Percentiles rank a stretch among this genome's conserved stretches.
Evolutionary conservation across 2,329 filamentous ascomycete species (phyloP).

Genomic region (Verticillium klebahnii): DNA sequence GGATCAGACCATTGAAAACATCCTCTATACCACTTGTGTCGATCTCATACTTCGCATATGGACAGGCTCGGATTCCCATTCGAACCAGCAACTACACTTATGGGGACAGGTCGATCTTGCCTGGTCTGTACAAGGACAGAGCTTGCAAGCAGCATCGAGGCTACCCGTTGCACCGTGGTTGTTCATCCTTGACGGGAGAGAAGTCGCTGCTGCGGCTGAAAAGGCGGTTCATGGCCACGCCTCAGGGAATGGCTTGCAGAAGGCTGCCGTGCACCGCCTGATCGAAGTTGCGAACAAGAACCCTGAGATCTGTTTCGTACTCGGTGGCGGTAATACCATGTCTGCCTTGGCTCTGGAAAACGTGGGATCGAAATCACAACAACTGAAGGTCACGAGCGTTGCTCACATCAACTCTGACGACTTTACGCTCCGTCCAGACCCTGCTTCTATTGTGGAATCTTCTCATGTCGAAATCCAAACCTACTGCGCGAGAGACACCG

Average conservation of each 20-base stretch:
- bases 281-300: conserved; percentile 80
- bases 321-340: conserved; percentile 82
- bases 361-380: conserved; percentile 65
- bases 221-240: conserved; percentile 57
- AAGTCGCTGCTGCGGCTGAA: conserved; percentile 75
- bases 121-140: conserved; percentile 56
- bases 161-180: conserved; percentile 42
- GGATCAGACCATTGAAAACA: conserved; percentile 77
- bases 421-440: conserved; percentile 35
- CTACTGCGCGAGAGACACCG: conserved; percentile 63
- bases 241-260: neutral
- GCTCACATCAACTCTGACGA: conserved; percentile 64
- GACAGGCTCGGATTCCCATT: conserved; percentile 70
- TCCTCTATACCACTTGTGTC: conserved; percentile 82
- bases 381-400: conserved; percentile 69
- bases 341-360: conserved; percentile 91
- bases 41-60: conserved; percentile 81
- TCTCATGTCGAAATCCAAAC: conserved; percentile 64
- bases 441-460: conserved; percentile 7
- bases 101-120: conserved; percentile 78
- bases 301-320: conserved; percentile 81
- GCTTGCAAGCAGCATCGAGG: conserved; percentile 9
- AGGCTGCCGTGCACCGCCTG: conserved; percentile 72
- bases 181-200: conserved; percentile 77
- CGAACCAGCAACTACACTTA: conserved; percentile 67